Evolutionary conservation across 306 rosid genomes (phyloP).

Genomic region (Fagus crenata): DNA sequence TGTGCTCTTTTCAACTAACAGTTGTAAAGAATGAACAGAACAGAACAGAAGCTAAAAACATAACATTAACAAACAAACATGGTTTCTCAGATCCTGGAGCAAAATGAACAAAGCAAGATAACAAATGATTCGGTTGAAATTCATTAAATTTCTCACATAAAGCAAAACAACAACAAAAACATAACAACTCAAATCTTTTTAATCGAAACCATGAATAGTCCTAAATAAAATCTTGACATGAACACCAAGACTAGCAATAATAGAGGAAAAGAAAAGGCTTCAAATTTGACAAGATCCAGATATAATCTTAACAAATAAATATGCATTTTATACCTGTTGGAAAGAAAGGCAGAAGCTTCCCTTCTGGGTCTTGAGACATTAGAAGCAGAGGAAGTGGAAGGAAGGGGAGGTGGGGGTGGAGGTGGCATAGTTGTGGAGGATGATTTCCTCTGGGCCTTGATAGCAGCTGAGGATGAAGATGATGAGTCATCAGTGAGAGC

Average conservation of each 20-base stretch:
- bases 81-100: conserved; percentile 7
- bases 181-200: neutral
- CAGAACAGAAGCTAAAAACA: neutral
- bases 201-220: neutral
- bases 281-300: neutral
- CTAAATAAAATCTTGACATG: neutral
- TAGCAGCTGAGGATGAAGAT: conserved; percentile 37
- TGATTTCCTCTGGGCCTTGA: conserved; percentile 36
- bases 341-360: conserved; percentile 39
- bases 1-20: neutral
- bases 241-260: neutral
- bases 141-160: neutral
- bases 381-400: conserved; percentile 33
- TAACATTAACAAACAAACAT: neutral
- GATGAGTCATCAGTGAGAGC: conserved; percentile 51
- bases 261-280: neutral
- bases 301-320: neutral
- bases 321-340: conserved; percentile 38
- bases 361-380: conserved; percentile 44
- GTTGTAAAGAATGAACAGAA: neutral
- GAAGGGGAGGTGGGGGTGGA: conserved; percentile 45
- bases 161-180: neutral
- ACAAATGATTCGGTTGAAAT: neutral
- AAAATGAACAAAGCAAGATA: neutral
- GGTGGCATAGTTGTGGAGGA: conserved; percentile 35